Evolutionary conservation across 768 basidiomycete species (phyloP).

Genomic region (Calocybe indica): DNA sequence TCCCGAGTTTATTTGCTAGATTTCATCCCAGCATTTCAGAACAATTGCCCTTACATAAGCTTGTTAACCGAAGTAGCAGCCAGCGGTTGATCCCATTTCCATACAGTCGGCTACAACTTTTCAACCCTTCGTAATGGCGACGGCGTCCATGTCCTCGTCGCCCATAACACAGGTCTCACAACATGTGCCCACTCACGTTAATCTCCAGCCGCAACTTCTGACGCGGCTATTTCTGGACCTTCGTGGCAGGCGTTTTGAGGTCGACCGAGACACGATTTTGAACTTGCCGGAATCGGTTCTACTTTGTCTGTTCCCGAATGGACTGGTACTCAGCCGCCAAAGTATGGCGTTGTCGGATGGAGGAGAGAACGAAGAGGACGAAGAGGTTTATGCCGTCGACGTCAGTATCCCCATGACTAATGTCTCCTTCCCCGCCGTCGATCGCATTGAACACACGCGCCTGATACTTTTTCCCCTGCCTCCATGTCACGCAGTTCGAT

Average conservation of each 20-base stretch:
- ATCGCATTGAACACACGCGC: background rate
- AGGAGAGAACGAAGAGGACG: conserved; percentile 74
- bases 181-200: conserved; percentile 55
- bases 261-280: conserved; percentile 98
- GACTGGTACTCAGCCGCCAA: conserved; percentile 87
- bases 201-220: conserved; percentile 81
- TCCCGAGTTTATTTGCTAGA: background rate
- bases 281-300: conserved; percentile 96
- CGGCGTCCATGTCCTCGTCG: conserved; percentile 37
- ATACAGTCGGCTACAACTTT: background rate
- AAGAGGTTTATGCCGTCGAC: conserved; percentile 94
- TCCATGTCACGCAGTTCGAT: conserved; percentile 66
- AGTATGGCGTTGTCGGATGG: conserved; percentile 70
- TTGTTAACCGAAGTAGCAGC: background rate
- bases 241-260: conserved; percentile 84
- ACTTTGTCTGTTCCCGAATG: conserved; percentile 95
- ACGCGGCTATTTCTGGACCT: conserved; percentile 89
- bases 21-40: too few relatives aligned
- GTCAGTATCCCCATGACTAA: conserved; percentile 45
- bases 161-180: conserved; percentile 61
- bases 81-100: too few relatives aligned
- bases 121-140: conserved; percentile 23
- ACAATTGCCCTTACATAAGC: background rate
- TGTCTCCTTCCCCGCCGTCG: background rate
- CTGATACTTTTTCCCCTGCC: background rate